phyloP scores from a whole-genome alignment of 768 basidiomycete genomes.

The Lentinula lateritia region DNA sequence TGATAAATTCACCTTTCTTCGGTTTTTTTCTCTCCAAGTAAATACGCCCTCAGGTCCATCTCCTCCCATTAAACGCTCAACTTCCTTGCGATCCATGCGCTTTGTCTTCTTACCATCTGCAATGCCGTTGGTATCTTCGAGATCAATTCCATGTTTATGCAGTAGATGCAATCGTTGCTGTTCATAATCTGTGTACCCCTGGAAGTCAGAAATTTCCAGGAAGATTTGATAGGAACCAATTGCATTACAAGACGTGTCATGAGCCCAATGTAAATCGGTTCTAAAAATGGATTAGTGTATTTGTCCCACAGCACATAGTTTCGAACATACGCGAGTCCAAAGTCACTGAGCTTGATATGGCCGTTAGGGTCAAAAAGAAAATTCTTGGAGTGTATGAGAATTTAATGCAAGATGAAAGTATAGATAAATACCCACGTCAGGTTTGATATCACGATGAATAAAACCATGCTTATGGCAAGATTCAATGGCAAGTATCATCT shows the following conservation, averaged over 20 bases:
- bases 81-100: constrained; percentile 74
- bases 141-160: constrained; percentile 91
- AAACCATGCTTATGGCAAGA: constrained; percentile 92
- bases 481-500: constrained; percentile 95
- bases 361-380: constrained; percentile 93
- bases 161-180: constrained; percentile 86
- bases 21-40: constrained; percentile 93
- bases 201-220: constrained; percentile 5
- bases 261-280: constrained; percentile 94
- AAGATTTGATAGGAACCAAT: constrained; percentile 13
- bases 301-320: constrained; percentile 5
- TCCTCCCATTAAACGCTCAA: constrained; percentile 81
- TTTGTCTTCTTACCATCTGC: constrained; percentile 69
- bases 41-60: constrained; percentile 81
- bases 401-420: constrained; percentile 12
- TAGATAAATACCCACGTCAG: constrained; percentile 59
- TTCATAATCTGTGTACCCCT: constrained; percentile 68
- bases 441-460: constrained; percentile 97
- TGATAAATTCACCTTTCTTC: constrained; percentile 66
- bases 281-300: constrained; percentile 30
- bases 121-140: constrained; percentile 69
- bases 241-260: constrained; percentile 81
- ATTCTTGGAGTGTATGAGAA: constrained; percentile 48
- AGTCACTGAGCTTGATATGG: constrained; percentile 93
- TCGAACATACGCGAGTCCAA: constrained; percentile 83